phyloP scores from a whole-genome alignment of 495 filamentous ascomycete genomes.

The Delitschia confertaspora region DNA sequence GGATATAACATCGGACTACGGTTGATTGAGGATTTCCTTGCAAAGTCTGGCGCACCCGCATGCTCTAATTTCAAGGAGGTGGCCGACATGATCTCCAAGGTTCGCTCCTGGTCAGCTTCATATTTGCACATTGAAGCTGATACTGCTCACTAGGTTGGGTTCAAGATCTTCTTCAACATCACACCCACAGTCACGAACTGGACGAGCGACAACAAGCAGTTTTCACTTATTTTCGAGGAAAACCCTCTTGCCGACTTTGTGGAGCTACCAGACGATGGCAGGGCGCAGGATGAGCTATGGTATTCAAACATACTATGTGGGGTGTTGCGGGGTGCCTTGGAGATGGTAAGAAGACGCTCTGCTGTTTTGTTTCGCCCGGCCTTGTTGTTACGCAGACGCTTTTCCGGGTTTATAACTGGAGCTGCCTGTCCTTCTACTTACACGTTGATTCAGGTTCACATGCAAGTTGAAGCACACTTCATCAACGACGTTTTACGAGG shows the following conservation, averaged over 20 bases:
- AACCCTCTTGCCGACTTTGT: conserved; percentile 97
- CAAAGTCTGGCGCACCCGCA: conserved; percentile 79
- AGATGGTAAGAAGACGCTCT: conserved; percentile 61
- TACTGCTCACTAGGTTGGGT: conserved; percentile 62
- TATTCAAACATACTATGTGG: conserved; percentile 97
- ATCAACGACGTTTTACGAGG: conserved; percentile 89
- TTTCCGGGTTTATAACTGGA: conserved; percentile 2
- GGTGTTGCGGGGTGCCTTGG: conserved; percentile 77
- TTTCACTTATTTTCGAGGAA: conserved; percentile 92
- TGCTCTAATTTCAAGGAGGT: conserved; percentile 93
- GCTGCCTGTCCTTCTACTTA: background rate
- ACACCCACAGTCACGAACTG: conserved; percentile 93
- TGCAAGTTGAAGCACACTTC: conserved; percentile 97
- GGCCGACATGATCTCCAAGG: conserved; percentile 93
- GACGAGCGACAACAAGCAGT: conserved; percentile 91
- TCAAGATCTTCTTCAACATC: conserved; percentile 98
- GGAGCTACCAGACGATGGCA: conserved; percentile 89
- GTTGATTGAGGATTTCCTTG: conserved; percentile 94
- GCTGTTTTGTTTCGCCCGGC: background rate
- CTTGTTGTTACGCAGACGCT: background rate
- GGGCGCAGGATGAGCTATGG: conserved; percentile 95
- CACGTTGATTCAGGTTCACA: conserved; percentile 59
- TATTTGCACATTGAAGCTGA: background rate
- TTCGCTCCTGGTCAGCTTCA: conserved; percentile 30
- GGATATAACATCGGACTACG: conserved; percentile 96